Percentiles rank a stretch among this genome's conserved stretches.
Evolutionary conservation across 2,329 filamentous ascomycete species (phyloP).

Genomic region (Orbilia ellipsospora): DNA sequence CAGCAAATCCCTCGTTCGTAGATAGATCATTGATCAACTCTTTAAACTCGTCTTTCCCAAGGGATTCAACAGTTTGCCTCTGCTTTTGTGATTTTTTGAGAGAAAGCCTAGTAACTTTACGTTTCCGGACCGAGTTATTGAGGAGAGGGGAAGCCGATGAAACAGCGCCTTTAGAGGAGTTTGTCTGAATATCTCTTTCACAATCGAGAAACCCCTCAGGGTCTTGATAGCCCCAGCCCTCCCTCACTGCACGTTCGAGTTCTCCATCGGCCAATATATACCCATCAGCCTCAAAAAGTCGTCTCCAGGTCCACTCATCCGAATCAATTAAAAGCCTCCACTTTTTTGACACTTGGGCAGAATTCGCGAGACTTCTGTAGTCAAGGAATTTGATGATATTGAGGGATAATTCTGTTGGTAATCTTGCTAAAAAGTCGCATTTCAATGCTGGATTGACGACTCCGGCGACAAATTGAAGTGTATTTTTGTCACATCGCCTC

Average conservation of each 20-base stretch:
- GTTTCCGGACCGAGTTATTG: constrained; percentile 63
- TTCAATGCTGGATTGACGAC: constrained; percentile 94
- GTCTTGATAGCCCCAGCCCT: constrained; percentile 98
- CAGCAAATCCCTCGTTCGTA: constrained; percentile 66
- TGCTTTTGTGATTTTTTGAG: constrained; percentile 70
- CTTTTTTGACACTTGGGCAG: constrained; percentile 91
- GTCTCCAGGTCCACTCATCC: constrained; percentile 96
- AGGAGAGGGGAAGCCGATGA: constrained; percentile 47
- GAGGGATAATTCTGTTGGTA: constrained; percentile 87
- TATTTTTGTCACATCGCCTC: constrained; percentile 85
- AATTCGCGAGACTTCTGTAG: constrained; percentile 83
- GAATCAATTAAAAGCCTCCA: constrained; percentile 92
- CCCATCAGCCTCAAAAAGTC: constrained; percentile 84
- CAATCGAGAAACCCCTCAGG: constrained; percentile 78
- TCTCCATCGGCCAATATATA: constrained; percentile 83
- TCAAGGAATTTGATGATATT: constrained; percentile 90
- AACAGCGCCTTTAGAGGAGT: constrained; percentile 36
- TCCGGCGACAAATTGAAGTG: constrained; percentile 86
- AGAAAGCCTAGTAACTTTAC: constrained; percentile 64
- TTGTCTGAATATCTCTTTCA: constrained; percentile 75
- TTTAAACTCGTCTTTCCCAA: constrained; percentile 60
- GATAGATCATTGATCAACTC: constrained; percentile 58
- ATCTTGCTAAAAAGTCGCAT: constrained; percentile 86
- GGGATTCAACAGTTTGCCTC: constrained; percentile 63
- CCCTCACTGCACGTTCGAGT: constrained; percentile 82